phyloP scores from a whole-genome alignment of 306 rosid genomes.

The Medicago truncatula region DNA sequence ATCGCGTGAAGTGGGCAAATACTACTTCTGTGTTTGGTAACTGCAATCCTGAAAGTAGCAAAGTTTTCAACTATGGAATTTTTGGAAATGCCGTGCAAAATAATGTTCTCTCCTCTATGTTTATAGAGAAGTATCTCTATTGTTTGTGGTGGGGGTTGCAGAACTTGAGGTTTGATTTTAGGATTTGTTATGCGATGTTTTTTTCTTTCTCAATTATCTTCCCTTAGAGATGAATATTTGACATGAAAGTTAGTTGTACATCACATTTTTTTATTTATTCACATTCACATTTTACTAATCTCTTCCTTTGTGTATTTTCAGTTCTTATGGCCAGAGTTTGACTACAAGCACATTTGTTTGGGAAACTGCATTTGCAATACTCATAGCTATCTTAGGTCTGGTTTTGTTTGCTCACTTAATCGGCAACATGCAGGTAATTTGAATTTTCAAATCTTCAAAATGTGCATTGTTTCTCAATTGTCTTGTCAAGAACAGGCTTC shows the following conservation, averaged over 20 bases:
- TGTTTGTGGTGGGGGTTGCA: conserved; percentile 98
- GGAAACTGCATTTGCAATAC: conserved; percentile 86
- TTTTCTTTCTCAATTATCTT: conserved; percentile 9
- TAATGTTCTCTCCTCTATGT: conserved; percentile 56
- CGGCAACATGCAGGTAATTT: conserved; percentile 93
- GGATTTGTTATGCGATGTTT: background rate
- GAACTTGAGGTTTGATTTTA: conserved; percentile 77
- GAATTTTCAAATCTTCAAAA: conserved; percentile 27
- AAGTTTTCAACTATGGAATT: conserved; percentile 67
- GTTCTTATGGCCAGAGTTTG: conserved; percentile 83
- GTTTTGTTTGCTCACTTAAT: conserved; percentile 92
- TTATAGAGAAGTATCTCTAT: conserved; percentile 79
- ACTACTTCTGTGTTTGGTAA: conserved; percentile 63
- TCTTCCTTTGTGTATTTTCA: conserved; percentile 46
- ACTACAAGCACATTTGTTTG: conserved; percentile 68
- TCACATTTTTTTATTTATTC: conserved; percentile 22
- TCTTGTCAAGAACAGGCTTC: background rate
- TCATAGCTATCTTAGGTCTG: conserved; percentile 78
- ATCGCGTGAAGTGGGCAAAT: conserved; percentile 62
- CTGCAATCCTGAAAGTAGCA: conserved; percentile 65
- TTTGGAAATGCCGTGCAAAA: conserved; percentile 64
- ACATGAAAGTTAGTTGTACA: conserved; percentile 27
- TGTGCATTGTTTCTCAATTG: background rate
- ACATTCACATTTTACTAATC: conserved; percentile 17
- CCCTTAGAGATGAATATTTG: conserved; percentile 15